Conservation (phyloP, 2,329 filamentous ascomycete genomes). For the Arachnopeziza araneosa region DNA sequence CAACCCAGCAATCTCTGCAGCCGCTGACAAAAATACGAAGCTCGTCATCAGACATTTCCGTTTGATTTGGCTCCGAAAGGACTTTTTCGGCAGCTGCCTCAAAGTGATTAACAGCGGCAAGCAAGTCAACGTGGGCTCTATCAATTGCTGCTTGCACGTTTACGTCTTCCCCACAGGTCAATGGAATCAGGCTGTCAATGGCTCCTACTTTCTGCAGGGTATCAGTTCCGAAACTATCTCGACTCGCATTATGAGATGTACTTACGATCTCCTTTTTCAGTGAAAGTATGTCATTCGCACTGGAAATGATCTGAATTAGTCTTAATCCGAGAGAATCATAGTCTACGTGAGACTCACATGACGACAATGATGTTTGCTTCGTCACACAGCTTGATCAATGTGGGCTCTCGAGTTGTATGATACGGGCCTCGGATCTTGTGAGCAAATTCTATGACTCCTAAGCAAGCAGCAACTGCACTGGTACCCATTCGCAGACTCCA, state of each 20-base stretch:
- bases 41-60: conserved; percentile 4
- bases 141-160: conserved; percentile 8
- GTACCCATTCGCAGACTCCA: conserved; percentile 23
- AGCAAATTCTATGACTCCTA: conserved; percentile 15
- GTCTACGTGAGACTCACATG: conserved; percentile 8
- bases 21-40: conserved; percentile 9
- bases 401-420: conserved; percentile 9
- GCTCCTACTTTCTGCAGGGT: neutral
- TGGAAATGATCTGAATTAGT: neutral
- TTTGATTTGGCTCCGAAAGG: neutral
- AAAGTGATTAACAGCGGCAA: conserved; percentile 5
- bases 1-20: conserved; percentile 8
- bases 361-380: conserved; percentile 22
- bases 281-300: conserved; percentile 23
- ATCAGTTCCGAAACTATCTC: neutral
- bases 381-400: conserved; percentile 18
- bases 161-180: conserved; percentile 1
- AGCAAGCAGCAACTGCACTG: conserved; percentile 19
- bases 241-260: neutral
- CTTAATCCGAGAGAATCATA: neutral
- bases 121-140: conserved; percentile 4
- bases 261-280: conserved; percentile 20
- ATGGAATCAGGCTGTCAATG: conserved; percentile 11
- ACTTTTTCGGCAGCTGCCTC: conserved; percentile 4
- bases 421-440: conserved; percentile 9